Percentiles rank a stretch among this genome's conserved stretches.
Evolutionary conservation across 441 rosid species (phyloP).

Genomic region (Omphalea diandra): DNA sequence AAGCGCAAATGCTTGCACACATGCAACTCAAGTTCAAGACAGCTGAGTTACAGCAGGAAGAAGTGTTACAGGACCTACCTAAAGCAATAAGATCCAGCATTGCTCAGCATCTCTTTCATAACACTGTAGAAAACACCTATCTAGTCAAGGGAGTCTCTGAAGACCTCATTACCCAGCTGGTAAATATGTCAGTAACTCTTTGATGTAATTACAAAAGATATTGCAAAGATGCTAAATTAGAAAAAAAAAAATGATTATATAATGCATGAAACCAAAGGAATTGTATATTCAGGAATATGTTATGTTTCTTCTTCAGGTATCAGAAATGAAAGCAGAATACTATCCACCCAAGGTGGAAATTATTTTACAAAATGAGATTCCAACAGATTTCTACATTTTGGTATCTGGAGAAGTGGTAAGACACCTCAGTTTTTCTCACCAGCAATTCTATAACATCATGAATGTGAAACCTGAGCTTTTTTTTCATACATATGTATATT

Average conservation of each 20-base stretch:
- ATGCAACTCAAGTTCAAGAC: constrained; percentile 91
- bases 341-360: constrained; percentile 91
- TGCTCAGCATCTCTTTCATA: constrained; percentile 70
- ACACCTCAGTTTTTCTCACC: constrained; percentile 13
- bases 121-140: constrained; percentile 54
- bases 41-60: constrained; percentile 79
- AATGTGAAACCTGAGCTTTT: constrained; percentile 23
- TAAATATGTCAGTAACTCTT: constrained; percentile 23
- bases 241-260: neutral
- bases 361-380: constrained; percentile 82
- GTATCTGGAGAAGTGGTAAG: constrained; percentile 91
- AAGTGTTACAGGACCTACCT: constrained; percentile 74
- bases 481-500: constrained; percentile 23
- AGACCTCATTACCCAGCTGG: constrained; percentile 74
- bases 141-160: constrained; percentile 73
- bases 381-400: constrained; percentile 86
- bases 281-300: neutral
- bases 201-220: neutral
- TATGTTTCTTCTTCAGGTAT: constrained; percentile 47
- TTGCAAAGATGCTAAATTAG: neutral
- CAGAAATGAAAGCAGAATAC: constrained; percentile 84
- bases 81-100: constrained; percentile 91
- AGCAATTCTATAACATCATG: constrained; percentile 2
- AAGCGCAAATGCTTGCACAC: constrained; percentile 89
- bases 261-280: neutral